A percentile compares a stretch with the other conserved stretches of the same genome.
phyloP scores from a whole-genome alignment of 495 filamentous ascomycete species.

The Hypomontagnella submonticulosa region DNA sequence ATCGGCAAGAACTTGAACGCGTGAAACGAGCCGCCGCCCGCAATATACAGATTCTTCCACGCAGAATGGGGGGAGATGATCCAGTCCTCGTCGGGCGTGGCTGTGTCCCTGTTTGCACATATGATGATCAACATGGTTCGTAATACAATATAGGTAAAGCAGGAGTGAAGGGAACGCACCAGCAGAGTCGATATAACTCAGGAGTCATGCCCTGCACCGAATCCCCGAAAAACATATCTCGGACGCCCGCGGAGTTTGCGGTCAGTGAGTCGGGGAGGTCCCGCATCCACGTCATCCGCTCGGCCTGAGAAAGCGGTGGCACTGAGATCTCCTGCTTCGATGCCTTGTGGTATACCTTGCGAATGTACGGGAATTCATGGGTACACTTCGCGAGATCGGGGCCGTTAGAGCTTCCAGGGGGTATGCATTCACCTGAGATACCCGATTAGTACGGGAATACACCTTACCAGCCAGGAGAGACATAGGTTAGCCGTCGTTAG shows the following conservation, averaged over 20 bases:
- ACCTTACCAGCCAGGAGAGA: too few species aligned
- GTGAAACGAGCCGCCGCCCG: constrained; percentile 52
- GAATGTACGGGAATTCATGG: constrained; percentile 49
- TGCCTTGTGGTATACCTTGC: constrained; percentile 9
- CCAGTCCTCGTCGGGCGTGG: constrained; percentile 59
- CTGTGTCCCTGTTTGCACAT: constrained; percentile 10
- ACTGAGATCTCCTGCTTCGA: constrained; percentile 37
- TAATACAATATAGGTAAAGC: not conserved
- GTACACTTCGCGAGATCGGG: constrained; percentile 46
- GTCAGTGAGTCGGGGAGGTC: constrained; percentile 41
- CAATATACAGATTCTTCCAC: constrained; percentile 53
- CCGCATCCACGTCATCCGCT: constrained; percentile 30
- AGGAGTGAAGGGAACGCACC: constrained; percentile 22
- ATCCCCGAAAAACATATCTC: constrained; percentile 31
- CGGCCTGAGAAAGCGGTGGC: constrained; percentile 14
- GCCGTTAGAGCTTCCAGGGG: constrained; percentile 21
- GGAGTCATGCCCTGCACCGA: constrained; percentile 24
- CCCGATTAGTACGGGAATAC: constrained; percentile 9
- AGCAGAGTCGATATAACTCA: constrained; percentile 40
- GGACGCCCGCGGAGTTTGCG: constrained; percentile 15
- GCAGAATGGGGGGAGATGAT: constrained; percentile 63
- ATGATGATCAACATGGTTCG: not conserved
- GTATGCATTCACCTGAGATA: constrained; percentile 45
- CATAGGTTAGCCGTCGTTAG: too few species aligned
- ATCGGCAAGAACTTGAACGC: constrained; percentile 66